These are phyloP conservation scores for Neonectria punicea DNA, from an alignment of 2,329 filamentous ascomycete species.

Conservation along the genomic window DNA sequence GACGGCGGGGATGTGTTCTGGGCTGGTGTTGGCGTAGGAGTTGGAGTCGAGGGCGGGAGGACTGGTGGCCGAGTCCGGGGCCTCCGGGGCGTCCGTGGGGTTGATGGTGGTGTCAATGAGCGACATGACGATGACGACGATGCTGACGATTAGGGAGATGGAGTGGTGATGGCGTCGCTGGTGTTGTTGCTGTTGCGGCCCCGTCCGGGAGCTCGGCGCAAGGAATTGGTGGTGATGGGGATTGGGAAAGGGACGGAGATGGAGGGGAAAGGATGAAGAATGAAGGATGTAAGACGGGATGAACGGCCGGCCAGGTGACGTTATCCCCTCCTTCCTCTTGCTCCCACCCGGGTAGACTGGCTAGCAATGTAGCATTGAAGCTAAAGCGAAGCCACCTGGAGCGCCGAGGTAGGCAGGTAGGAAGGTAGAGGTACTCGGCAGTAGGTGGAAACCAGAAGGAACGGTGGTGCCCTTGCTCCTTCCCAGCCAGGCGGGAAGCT, in stretches of 20 bases:
- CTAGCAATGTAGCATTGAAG: background rate
- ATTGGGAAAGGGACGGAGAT: background rate
- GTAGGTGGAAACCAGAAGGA: background rate
- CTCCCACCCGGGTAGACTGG: background rate
- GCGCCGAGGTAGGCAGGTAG: background rate
- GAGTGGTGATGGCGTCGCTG: background rate
- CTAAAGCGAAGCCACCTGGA: background rate
- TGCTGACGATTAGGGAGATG: background rate
- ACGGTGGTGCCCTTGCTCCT: background rate
- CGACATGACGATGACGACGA: background rate
- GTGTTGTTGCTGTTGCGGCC: background rate
- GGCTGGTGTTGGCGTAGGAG: background rate
- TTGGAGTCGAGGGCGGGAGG: background rate
- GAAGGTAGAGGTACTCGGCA: background rate
- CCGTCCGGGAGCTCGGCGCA: background rate
- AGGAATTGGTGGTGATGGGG: background rate
- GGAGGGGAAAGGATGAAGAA: background rate
- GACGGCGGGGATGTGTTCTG: conserved; percentile 35
- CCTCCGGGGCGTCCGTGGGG: background rate
- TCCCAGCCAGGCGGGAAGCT: background rate
- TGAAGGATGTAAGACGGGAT: background rate
- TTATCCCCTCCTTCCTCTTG: background rate
- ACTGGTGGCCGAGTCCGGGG: background rate
- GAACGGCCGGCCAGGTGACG: background rate
- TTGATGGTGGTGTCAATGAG: background rate